Evolutionary conservation across 2,329 filamentous ascomycete genomes (phyloP), one percentile per base, ranked within the genome.

Genomic region (Ophiosphaerella korrae): DNA sequence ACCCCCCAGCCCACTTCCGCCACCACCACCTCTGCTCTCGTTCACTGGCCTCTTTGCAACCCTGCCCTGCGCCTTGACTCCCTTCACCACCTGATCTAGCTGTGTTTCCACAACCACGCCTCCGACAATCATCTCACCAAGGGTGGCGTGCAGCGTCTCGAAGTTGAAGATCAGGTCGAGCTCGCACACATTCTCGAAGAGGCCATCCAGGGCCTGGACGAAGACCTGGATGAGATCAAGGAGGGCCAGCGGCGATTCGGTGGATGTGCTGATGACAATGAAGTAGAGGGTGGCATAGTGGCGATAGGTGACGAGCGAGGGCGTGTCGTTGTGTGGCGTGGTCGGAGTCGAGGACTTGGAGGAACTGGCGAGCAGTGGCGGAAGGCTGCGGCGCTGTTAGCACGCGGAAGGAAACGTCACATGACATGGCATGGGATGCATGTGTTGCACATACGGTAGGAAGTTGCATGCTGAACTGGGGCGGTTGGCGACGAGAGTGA

Each of bases 161-260:
- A 96, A 99, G 73, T 97, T 97, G 80, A 99, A 99, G 74, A 99
- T 99, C 63, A 99, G 82, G 74, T 99, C 92, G 48, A 99, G 81
- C 79, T 99, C 94, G 82, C 94, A 99, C 8, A 99, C 94, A 72
- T 99, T 97, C 77, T 97, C 94, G 71, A 99, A 99, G 35, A 99
- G 82, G 58, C 91, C 86, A 74, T 99, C 94, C 32, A 99, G 83
- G 1, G 93, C 88, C 76, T 99, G 94, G 57, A 99, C 94, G 67
- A 97, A 99, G 53, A 99, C 94, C 76, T 99, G 94, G 60, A 99
- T 97, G 47, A 99, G 80, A 74, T 99, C 94, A 55, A 99, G 92
- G 21, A 99, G 83, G 1, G 94, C 94, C 3, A 99, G 87, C 0
- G 94, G 94, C 1, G 91, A 96, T 76, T 99, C 94, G 52, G 94